Conservation (phyloP, 2,329 filamentous ascomycete species). For the Pyricularia sp. region DNA sequence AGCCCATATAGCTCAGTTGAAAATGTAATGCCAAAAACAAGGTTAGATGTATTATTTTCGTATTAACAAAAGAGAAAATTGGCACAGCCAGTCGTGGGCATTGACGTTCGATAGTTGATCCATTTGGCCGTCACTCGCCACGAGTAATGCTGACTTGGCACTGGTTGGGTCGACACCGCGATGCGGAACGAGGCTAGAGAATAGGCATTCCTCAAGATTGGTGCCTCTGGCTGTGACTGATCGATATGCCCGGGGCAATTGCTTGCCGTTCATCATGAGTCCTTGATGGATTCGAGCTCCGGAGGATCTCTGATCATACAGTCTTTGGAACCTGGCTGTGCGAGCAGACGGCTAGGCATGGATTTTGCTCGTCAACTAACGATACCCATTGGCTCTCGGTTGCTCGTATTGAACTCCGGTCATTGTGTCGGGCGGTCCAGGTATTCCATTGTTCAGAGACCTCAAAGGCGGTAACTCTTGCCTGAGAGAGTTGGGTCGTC, state of each 20-base stretch:
- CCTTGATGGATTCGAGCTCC: too few species aligned
- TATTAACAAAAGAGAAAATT: neutral
- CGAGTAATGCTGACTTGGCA: neutral
- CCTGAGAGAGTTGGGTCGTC: slow-evolving; percentile 21
- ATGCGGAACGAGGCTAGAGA: neutral
- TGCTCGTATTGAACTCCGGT: slow-evolving; percentile 55
- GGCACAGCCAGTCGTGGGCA: neutral
- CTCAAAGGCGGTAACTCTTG: slow-evolving; percentile 49
- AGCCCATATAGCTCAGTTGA: neutral
- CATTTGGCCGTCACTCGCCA: neutral
- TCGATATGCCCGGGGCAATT: neutral
- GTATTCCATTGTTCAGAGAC: slow-evolving; percentile 34
- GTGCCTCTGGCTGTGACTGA: neutral
- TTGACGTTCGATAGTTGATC: neutral
- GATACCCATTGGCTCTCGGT: slow-evolving; percentile 36
- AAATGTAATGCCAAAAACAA: neutral
- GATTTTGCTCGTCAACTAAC: slow-evolving; percentile 12
- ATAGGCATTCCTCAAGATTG: neutral
- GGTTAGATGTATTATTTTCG: neutral
- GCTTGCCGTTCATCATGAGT: neutral
- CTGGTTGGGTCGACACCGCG: neutral
- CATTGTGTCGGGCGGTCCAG: slow-evolving; percentile 47
- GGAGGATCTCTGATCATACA: neutral
- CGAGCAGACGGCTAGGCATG: neutral
- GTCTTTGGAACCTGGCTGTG: neutral